These are phyloP conservation scores for Gossypium bickii DNA, from an alignment of 345 rosid species.

Conservation along the genomic window DNA sequence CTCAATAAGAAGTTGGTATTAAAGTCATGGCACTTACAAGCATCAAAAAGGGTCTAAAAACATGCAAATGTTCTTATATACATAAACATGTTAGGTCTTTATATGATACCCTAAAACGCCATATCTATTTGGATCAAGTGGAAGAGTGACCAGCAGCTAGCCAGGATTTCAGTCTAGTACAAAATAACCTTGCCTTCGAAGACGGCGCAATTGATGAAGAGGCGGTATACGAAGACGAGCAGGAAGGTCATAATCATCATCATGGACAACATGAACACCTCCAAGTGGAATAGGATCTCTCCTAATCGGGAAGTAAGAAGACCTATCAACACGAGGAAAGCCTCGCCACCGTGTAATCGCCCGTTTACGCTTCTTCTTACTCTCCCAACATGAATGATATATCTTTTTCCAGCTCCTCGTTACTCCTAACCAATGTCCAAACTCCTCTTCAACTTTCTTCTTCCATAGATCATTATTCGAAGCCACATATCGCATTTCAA, in stretches of 20 bases:
- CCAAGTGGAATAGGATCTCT: conserved; percentile 22
- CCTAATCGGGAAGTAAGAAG: neutral
- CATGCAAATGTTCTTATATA: neutral
- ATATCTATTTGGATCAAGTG: neutral
- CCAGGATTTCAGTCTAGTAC: neutral
- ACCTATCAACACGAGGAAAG: neutral
- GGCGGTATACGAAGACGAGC: conserved; percentile 13
- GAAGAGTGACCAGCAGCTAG: neutral
- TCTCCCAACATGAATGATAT: conserved; percentile 37
- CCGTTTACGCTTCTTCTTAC: conserved; percentile 22
- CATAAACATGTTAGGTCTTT: neutral
- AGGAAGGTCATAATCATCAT: conserved; percentile 34
- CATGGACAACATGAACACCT: conserved; percentile 23
- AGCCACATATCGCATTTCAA: conserved; percentile 39
- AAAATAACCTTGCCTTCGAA: conserved; percentile 13
- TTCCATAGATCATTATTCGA: conserved; percentile 52
- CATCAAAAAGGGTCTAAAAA: neutral
- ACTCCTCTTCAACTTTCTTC: conserved; percentile 47
- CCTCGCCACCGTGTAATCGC: neutral
- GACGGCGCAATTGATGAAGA: conserved; percentile 15
- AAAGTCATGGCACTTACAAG: neutral
- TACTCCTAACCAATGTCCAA: conserved; percentile 10
- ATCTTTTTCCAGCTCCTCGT: conserved; percentile 43
- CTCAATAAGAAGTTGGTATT: neutral
- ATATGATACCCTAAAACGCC: neutral